phyloP scores from a whole-genome alignment of 768 basidiomycete species.

The Tephrocybe sp. region DNA sequence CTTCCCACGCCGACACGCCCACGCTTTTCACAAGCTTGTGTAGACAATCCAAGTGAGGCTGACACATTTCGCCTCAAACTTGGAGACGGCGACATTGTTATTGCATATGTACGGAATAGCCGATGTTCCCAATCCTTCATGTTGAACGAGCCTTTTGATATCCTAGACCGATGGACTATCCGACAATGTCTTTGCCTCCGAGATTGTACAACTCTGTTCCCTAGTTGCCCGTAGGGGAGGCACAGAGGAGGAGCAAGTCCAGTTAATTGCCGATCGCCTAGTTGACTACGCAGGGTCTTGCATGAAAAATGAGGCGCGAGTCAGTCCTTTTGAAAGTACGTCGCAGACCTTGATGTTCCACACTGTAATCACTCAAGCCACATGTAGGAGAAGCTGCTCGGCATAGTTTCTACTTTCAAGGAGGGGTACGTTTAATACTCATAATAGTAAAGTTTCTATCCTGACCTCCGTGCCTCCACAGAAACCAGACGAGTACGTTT shows the following conservation, averaged over 20 bases:
- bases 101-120: slow-evolving; percentile 38
- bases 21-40: slow-evolving; percentile 47
- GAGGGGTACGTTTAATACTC: slow-evolving; percentile 58
- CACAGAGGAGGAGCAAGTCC: slow-evolving; percentile 59
- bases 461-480: slow-evolving; percentile 23
- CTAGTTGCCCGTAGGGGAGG: slow-evolving; percentile 56
- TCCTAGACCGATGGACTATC: slow-evolving; percentile 51
- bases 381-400: slow-evolving; percentile 57
- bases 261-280: slow-evolving; percentile 69
- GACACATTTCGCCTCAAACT: slow-evolving; percentile 41
- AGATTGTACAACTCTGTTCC: slow-evolving; percentile 68
- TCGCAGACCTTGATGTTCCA: slow-evolving; percentile 6
- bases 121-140: background rate
- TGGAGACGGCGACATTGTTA: slow-evolving; percentile 49
- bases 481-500: slow-evolving; percentile 79
- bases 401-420: slow-evolving; percentile 61
- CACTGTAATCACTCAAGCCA: background rate
- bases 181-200: slow-evolving; percentile 65
- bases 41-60: slow-evolving; percentile 50
- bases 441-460: slow-evolving; percentile 11
- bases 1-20: slow-evolving; percentile 40
- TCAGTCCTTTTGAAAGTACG: slow-evolving; percentile 76
- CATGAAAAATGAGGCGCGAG: slow-evolving; percentile 62
- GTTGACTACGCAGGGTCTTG: slow-evolving; percentile 67
- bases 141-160: background rate